phyloP scores from a whole-genome alignment of 2,329 filamentous ascomycete species.

The Curvularia sp. region DNA sequence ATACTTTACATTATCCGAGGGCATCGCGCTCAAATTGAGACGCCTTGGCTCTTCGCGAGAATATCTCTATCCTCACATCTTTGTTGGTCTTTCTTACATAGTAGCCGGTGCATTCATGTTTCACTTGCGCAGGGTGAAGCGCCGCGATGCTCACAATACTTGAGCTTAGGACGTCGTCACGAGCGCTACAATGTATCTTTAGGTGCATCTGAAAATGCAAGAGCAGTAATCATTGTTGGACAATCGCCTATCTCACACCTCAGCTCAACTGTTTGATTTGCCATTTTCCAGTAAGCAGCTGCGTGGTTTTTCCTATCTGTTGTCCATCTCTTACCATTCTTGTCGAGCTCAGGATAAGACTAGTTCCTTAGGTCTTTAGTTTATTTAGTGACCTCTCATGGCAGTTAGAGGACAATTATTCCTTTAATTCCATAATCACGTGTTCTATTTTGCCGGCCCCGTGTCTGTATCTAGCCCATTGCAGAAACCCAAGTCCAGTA shows the following conservation, averaged over 20 bases:
- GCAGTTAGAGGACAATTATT: too few species aligned
- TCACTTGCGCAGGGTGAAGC: conserved; percentile 22
- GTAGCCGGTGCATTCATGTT: conserved; percentile 46
- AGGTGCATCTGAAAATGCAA: not conserved
- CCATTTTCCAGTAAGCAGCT: too few species aligned
- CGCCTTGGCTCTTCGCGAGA: conserved; percentile 29
- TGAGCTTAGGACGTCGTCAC: not conserved
- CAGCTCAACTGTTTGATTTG: too few species aligned
- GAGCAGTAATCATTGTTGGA: too few species aligned
- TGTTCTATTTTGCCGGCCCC: not conserved
- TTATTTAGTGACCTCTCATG: too few species aligned
- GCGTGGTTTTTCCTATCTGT: too few species aligned
- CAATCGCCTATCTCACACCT: too few species aligned
- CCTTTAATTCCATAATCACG: too few species aligned
- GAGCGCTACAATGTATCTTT: not conserved
- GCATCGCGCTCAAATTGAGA: conserved; percentile 53
- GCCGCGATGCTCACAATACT: not conserved
- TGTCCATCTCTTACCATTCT: too few species aligned
- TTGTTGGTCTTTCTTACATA: conserved; percentile 47
- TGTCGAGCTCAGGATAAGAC: too few species aligned
- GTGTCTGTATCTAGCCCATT: not conserved
- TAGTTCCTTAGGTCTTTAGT: too few species aligned
- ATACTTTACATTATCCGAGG: conserved; percentile 39
- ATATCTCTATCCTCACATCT: conserved; percentile 53
- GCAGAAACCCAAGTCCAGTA: not conserved